These are phyloP conservation scores for Exophiala bonariae DNA, from an alignment of 2,329 filamentous ascomycete genomes.

Conservation along the genomic window DNA sequence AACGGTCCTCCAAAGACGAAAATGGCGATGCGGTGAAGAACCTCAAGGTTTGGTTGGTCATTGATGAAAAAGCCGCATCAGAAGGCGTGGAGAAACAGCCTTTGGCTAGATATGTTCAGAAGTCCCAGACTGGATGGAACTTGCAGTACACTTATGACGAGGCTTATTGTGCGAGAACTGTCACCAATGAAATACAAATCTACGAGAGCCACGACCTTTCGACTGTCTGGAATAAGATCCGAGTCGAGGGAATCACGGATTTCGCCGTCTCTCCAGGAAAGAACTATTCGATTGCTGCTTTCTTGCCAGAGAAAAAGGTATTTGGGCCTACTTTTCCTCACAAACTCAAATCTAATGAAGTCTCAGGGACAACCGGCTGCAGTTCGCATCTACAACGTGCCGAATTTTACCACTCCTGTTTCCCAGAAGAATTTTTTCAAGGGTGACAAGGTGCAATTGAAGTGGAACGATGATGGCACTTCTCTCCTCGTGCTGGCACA, in stretches of 20 bases:
- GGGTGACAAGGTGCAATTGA: conserved; percentile 96
- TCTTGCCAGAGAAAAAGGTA: conserved; percentile 93
- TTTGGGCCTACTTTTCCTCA: conserved; percentile 28
- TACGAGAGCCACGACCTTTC: conserved; percentile 84
- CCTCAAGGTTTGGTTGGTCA: conserved; percentile 89
- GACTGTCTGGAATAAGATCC: conserved; percentile 92
- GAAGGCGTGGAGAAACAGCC: conserved; percentile 66
- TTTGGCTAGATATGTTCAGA: conserved; percentile 90
- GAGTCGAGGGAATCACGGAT: conserved; percentile 83
- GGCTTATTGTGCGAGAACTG: conserved; percentile 84
- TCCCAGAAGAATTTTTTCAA: conserved; percentile 99
- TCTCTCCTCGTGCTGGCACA: conserved; percentile 92
- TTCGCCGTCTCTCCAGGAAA: conserved; percentile 88
- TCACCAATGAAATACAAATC: conserved; percentile 98
- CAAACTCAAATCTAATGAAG: conserved; percentile 2
- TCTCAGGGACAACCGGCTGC: conserved; percentile 85
- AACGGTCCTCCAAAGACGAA: conserved; percentile 88
- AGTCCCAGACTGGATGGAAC: conserved; percentile 94
- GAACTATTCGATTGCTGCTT: conserved; percentile 89
- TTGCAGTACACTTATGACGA: conserved; percentile 95
- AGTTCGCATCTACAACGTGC: conserved; percentile 92
- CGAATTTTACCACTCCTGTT: conserved; percentile 76
- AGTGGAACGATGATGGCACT: conserved; percentile 93
- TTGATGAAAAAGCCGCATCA: conserved; percentile 64
- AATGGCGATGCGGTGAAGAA: conserved; percentile 93